Conservation (phyloP, 495 filamentous ascomycete species). For the Rostrohypoxylon terebratum region DNA sequence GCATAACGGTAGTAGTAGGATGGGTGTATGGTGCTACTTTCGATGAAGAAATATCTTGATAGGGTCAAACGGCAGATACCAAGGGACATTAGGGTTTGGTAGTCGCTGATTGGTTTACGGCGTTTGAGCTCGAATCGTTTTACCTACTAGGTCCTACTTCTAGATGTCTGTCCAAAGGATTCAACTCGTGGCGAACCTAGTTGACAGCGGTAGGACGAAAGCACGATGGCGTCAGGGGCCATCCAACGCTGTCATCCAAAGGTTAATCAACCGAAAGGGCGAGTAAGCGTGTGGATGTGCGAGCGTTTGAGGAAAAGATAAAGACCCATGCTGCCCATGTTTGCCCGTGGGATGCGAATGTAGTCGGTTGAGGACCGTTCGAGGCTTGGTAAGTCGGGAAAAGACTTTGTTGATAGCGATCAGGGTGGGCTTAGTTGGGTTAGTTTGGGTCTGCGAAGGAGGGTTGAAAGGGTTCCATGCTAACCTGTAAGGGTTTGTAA, state of each 20-base stretch:
- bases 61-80: not conserved
- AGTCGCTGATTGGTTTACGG: not conserved
- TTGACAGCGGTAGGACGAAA: constrained; percentile 37
- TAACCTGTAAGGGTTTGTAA: not conserved
- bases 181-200: constrained; percentile 11
- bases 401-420: constrained; percentile 24
- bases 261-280: constrained; percentile 19
- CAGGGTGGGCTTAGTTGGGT: constrained; percentile 9
- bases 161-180: constrained; percentile 6
- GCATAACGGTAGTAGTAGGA: constrained; percentile 6
- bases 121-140: constrained; percentile 3
- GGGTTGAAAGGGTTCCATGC: not conserved
- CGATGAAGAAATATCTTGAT: constrained; percentile 14
- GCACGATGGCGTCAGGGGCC: constrained; percentile 39
- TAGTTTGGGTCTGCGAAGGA: not conserved
- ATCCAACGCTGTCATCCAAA: constrained; percentile 41
- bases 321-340: constrained; percentile 9
- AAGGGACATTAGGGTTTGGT: constrained; percentile 23
- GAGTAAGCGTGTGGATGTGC: constrained; percentile 10
- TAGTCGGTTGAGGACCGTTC: constrained; percentile 33
- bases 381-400: constrained; percentile 34
- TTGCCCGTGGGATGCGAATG: constrained; percentile 11
- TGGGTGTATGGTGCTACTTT: constrained; percentile 25
- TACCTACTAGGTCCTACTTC: constrained; percentile 12
- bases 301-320: constrained; percentile 17